A percentile compares a stretch with the other conserved stretches of the same genome.
Conservation (phyloP, 2,329 filamentous ascomycete species). For the Akanthomyces lecanii region DNA sequence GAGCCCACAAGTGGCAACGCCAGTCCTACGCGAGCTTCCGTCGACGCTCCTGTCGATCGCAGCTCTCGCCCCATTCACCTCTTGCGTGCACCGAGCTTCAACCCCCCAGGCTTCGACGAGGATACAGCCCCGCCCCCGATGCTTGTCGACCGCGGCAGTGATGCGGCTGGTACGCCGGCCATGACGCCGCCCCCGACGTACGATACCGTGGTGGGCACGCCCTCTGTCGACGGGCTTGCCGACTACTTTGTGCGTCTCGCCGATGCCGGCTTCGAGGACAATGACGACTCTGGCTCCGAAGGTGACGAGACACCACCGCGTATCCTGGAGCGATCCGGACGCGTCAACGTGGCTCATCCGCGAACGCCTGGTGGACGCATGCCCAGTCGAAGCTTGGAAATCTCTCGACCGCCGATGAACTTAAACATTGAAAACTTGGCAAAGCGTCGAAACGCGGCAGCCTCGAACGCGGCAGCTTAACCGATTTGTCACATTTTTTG, state of each 20-base stretch:
- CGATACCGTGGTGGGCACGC: constrained; percentile 68
- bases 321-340: constrained; percentile 47
- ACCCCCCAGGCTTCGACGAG: constrained; percentile 81
- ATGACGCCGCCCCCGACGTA: constrained; percentile 84
- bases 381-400: constrained; percentile 54
- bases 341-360: constrained; percentile 56
- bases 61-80: constrained; percentile 73
- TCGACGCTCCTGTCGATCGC: constrained; percentile 25
- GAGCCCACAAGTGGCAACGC: constrained; percentile 27
- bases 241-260: constrained; percentile 85
- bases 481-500: not conserved
- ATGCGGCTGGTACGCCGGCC: constrained; percentile 31
- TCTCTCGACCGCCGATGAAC: constrained; percentile 35
- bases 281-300: constrained; percentile 39
- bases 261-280: constrained; percentile 55
- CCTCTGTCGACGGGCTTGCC: constrained; percentile 65
- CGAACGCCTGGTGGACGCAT: constrained; percentile 51
- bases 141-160: constrained; percentile 24
- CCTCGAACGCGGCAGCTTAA: not conserved
- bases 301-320: constrained; percentile 41
- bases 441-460: constrained; percentile 1
- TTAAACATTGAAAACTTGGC: constrained; percentile 14
- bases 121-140: constrained; percentile 46
- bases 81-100: constrained; percentile 77
- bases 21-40: constrained; percentile 16